A percentile compares a stretch with the other conserved stretches of the same genome.
phyloP scores from a whole-genome alignment of 2,329 filamentous ascomycete genomes.

The Aspergillus ibericus region DNA sequence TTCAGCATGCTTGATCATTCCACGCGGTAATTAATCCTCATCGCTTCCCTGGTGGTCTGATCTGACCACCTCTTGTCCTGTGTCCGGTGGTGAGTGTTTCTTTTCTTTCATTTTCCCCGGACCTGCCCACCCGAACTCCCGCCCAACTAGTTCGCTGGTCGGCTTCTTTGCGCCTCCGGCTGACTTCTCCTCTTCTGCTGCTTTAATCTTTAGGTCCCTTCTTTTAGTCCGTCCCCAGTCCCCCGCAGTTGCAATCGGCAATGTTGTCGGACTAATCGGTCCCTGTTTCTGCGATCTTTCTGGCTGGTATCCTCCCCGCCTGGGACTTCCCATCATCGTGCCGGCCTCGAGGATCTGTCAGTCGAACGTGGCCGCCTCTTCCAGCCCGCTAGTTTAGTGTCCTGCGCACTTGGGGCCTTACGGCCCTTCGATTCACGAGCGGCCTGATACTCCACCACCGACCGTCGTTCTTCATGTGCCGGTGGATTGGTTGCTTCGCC shows the following conservation, averaged over 20 bases:
- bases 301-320: background rate
- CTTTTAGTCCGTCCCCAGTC: background rate
- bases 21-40: background rate
- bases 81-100: background rate
- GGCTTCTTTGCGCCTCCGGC: background rate
- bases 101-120: background rate
- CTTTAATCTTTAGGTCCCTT: background rate
- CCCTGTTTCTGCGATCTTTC: background rate
- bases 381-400: background rate
- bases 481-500: slow-evolving; percentile 6
- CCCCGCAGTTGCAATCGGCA: slow-evolving; percentile 4
- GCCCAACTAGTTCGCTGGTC: background rate
- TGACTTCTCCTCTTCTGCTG: background rate
- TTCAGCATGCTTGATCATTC: background rate
- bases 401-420: slow-evolving; percentile 11
- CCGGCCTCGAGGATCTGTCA: background rate
- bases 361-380: background rate
- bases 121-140: background rate
- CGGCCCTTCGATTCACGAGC: slow-evolving; percentile 7
- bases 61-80: background rate
- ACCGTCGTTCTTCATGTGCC: slow-evolving; percentile 50
- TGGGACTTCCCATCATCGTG: background rate
- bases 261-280: slow-evolving; percentile 1
- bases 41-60: background rate
- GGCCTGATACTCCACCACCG: slow-evolving; percentile 5